These are phyloP conservation scores for Pseudogymnoascus sp. DNA, from an alignment of 2,329 filamentous ascomycete genomes.

Conservation along the genomic window DNA sequence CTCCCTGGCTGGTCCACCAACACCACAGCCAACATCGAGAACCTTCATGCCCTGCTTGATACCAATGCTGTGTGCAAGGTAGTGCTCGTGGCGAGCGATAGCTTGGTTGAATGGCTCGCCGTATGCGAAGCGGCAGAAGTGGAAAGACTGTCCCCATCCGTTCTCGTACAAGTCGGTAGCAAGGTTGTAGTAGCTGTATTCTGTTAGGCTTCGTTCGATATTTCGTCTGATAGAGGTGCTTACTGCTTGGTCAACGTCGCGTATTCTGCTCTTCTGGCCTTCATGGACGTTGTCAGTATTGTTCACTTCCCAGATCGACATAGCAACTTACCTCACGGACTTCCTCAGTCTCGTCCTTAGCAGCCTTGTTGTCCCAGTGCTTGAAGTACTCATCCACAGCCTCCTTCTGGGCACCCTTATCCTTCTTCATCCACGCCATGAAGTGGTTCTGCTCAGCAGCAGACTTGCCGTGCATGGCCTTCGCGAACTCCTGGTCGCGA, in stretches of 20 bases:
- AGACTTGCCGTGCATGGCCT: constrained; percentile 72
- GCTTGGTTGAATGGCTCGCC: constrained; percentile 86
- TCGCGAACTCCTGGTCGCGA: constrained; percentile 87
- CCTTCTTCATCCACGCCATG: constrained; percentile 79
- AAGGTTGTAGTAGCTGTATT: constrained; percentile 80
- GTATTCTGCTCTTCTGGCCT: constrained; percentile 81
- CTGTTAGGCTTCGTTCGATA: constrained; percentile 15
- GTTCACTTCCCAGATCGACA: neutral
- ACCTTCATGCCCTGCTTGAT: constrained; percentile 84
- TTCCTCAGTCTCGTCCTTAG: constrained; percentile 72
- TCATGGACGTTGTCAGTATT: constrained; percentile 21
- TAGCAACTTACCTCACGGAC: constrained; percentile 60
- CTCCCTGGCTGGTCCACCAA: constrained; percentile 89
- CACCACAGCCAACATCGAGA: constrained; percentile 93
- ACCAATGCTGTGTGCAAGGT: constrained; percentile 83
- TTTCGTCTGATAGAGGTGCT: constrained; percentile 30
- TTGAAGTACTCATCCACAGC: constrained; percentile 92
- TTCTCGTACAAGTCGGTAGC: constrained; percentile 97
- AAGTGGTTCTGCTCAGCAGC: constrained; percentile 66
- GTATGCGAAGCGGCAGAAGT: constrained; percentile 89
- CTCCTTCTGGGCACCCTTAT: constrained; percentile 68
- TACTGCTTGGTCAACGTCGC: constrained; percentile 89
- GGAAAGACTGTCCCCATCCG: constrained; percentile 93
- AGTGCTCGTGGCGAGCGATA: constrained; percentile 95
- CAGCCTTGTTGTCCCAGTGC: constrained; percentile 86